Conservation (phyloP, 768 basidiomycete genomes). For the Favolaschia claudopus region DNA sequence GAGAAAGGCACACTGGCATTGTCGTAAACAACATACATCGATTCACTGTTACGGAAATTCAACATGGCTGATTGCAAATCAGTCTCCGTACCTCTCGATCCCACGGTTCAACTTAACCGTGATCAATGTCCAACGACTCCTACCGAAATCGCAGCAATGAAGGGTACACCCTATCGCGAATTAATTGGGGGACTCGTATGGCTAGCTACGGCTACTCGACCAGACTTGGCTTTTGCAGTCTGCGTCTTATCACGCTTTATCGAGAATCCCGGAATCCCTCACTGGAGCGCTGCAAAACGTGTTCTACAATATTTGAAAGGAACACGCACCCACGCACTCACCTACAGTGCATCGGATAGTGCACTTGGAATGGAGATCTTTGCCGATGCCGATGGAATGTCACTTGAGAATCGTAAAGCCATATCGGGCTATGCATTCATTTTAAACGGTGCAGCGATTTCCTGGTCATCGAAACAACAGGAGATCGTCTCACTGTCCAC, state of each 20-base stretch:
- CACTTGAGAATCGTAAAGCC: constrained; percentile 6
- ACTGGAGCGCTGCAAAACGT: constrained; percentile 12
- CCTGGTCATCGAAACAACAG: constrained; percentile 39
- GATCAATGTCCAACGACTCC: constrained; percentile 1
- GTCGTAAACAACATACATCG: constrained; percentile 38
- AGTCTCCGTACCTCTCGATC: constrained; percentile 5
- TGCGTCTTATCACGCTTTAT: constrained; percentile 3
- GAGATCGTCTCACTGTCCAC: constrained; percentile 24
- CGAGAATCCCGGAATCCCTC: background rate
- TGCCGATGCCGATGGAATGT: constrained; percentile 16
- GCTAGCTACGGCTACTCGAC: background rate
- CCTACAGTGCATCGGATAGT: constrained; percentile 1
- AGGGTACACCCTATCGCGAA: background rate
- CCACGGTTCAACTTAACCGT: background rate
- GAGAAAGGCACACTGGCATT: constrained; percentile 30
- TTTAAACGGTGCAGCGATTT: constrained; percentile 29
- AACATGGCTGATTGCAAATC: constrained; percentile 5
- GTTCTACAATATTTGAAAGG: constrained; percentile 17
- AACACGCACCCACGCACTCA: constrained; percentile 4
- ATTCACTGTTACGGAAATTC: constrained; percentile 32
- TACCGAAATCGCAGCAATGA: background rate
- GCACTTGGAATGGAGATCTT: constrained; percentile 4
- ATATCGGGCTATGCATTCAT: constrained; percentile 12
- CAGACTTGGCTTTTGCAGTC: background rate
- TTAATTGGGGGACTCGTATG: too few species aligned